Evolutionary conservation across 2,329 filamentous ascomycete species (phyloP), one percentile per base, ranked within the genome.

Genomic region (Cytospora piceicola): DNA sequence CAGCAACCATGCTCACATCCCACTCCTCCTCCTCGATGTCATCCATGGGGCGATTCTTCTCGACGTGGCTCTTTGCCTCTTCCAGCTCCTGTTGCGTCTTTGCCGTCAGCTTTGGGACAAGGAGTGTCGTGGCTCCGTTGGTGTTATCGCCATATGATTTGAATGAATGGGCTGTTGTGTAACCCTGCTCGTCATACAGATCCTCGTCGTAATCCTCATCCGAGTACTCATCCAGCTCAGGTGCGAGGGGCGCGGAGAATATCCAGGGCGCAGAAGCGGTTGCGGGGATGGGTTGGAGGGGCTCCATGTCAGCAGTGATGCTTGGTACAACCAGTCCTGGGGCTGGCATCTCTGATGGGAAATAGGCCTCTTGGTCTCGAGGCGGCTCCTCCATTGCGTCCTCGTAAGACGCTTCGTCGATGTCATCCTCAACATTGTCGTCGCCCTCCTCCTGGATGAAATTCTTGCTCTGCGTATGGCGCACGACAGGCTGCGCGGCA

Each of bases 1-100:
- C 94, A 14, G 94, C 91, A 59, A 98, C 95, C 95, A 99, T 98
- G 75, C 92, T 97, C 39, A 94, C 93, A 75, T 98, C 95, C 88
- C 91, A 96, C 61, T 85, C 82, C 75, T 98, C 94, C 70, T 97
- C 94, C 68, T 96, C 91, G 54, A 93, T 82, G 65, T 97, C 93
- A 65, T 95, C 91, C 5, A 80, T 76, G 0, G 87, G 88, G 30
- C 86, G 84, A 32, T 85, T 88, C 34, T 80, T 78, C 70, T 92
- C 87, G 17, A 96, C 91, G 67, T 89, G 83, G 8, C 83, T 74
- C 72, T 85, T 89, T 3, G 85, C 85, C 22, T 81, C 77, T 17
- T 90, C 88, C 51, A 98, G 82, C 78, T 98, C 93, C 46, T 87
- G 85, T 73, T 88, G 83, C 42, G 88, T 84, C 71, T 89, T 89